phyloP scores from a whole-genome alignment of 1,284 basidiomycete species.

The Ceratobasidium sp. region DNA sequence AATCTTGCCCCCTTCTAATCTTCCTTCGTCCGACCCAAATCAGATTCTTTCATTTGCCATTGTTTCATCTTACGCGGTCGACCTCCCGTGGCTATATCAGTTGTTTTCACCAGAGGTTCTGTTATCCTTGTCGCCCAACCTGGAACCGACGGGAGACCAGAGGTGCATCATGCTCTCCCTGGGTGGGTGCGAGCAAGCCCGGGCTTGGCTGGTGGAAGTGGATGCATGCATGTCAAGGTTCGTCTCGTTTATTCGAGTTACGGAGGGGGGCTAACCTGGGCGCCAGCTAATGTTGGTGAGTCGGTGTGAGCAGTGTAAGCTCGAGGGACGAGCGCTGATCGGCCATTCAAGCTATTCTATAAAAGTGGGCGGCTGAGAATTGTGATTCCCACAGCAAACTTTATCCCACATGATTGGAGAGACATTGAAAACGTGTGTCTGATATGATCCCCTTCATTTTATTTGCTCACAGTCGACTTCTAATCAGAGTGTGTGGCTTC shows the following conservation, averaged over 20 bases:
- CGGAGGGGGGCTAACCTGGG: background rate
- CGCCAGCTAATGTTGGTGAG: conserved; percentile 31
- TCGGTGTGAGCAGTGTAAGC: background rate
- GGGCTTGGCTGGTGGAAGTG: conserved; percentile 63
- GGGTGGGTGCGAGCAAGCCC: conserved; percentile 78
- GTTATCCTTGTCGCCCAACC: conserved; percentile 74
- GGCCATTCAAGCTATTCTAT: conserved; percentile 60
- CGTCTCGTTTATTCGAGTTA: conserved; percentile 40
- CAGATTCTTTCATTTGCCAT: conserved; percentile 65
- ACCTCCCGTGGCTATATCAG: conserved; percentile 70
- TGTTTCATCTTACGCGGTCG: conserved; percentile 68
- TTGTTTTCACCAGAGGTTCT: conserved; percentile 68
- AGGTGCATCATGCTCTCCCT: conserved; percentile 62
- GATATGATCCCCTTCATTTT: conserved; percentile 20
- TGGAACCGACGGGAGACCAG: conserved; percentile 57
- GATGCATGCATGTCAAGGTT: conserved; percentile 85
- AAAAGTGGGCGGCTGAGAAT: conserved; percentile 73
- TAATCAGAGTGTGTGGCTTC: conserved; percentile 73
- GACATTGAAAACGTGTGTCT: conserved; percentile 74
- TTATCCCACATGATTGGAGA: conserved; percentile 74
- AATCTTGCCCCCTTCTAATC: background rate
- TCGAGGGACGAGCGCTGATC: conserved; percentile 18
- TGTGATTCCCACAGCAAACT: conserved; percentile 76
- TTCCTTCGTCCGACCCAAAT: background rate
- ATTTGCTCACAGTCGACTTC: conserved; percentile 2